Evolutionary conservation across 805 yeast species (phyloP).

Genomic region (Candida wancherniae): DNA sequence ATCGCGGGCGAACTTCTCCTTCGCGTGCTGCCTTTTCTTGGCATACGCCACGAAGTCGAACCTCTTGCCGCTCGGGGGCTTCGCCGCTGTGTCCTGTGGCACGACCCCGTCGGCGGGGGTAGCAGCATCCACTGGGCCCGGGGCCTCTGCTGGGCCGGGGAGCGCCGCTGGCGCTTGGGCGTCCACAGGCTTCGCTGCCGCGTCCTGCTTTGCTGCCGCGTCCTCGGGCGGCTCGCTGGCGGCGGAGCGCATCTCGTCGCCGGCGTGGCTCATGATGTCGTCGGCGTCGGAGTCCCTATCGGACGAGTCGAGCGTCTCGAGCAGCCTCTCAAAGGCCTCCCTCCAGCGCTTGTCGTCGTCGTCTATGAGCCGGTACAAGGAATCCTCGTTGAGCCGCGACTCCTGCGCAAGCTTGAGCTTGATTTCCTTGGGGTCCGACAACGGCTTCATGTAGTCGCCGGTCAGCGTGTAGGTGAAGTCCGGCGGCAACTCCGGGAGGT

Average conservation of each 20-base stretch:
- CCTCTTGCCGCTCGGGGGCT: slow-evolving; percentile 7
- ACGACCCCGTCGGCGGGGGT: slow-evolving; percentile 5
- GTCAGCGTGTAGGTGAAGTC: slow-evolving; percentile 86
- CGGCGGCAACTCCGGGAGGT: slow-evolving; percentile 89
- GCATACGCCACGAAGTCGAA: slow-evolving; percentile 61
- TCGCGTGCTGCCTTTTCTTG: slow-evolving; percentile 37
- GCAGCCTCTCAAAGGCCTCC: slow-evolving; percentile 23
- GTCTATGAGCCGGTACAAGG: slow-evolving; percentile 57
- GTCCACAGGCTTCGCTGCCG: slow-evolving; percentile 2
- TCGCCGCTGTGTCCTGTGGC: slow-evolving; percentile 1
- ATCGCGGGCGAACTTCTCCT: slow-evolving; percentile 24
- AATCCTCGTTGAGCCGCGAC: slow-evolving; percentile 73
- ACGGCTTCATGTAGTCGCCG: slow-evolving; percentile 56
- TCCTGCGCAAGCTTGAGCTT: slow-evolving; percentile 74
- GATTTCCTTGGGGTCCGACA: slow-evolving; percentile 66
- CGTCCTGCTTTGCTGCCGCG: slow-evolving; percentile 1
- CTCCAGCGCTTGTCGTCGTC: slow-evolving; percentile 32
- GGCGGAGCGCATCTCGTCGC: neutral
- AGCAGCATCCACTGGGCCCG: slow-evolving; percentile 3
- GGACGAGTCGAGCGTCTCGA: slow-evolving; percentile 16
- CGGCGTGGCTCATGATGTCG: slow-evolving; percentile 21
- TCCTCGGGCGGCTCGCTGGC: neutral
- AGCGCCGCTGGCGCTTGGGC: too few species aligned
- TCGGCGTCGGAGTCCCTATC: slow-evolving; percentile 15
- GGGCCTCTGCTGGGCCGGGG: too few species aligned